Evolutionary conservation across 768 basidiomycete species (phyloP).

Genomic region (Mycena maculata): DNA sequence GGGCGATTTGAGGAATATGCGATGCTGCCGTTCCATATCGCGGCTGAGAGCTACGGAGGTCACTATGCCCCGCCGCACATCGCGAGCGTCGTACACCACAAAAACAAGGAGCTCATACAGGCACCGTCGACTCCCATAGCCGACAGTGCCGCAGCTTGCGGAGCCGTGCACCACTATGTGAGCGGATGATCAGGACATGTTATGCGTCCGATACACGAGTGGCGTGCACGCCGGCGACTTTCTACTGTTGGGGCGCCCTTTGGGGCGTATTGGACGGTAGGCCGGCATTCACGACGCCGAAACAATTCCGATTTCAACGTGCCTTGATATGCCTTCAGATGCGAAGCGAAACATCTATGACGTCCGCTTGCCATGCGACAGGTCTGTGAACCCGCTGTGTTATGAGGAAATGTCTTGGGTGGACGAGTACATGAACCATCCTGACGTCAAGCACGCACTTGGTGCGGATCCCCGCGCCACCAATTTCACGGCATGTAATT

Average conservation of each 20-base stretch:
- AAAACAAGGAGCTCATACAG: constrained; percentile 22
- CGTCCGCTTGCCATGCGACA: constrained; percentile 17
- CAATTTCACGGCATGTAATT: constrained; percentile 76
- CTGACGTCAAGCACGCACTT: constrained; percentile 86
- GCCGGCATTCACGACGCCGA: too few relatives aligned
- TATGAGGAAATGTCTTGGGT: constrained; percentile 85
- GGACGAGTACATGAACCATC: constrained; percentile 55
- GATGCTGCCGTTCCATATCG: constrained; percentile 77
- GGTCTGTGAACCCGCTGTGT: background rate
- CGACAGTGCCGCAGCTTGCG: constrained; percentile 11
- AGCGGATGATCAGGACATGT: constrained; percentile 21
- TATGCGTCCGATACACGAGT: constrained; percentile 1
- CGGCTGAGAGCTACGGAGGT: constrained; percentile 80
- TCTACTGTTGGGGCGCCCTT: constrained; percentile 8
- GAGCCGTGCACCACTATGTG: constrained; percentile 18
- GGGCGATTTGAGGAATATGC: constrained; percentile 79
- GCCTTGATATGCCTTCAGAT: background rate
- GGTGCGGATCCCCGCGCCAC: constrained; percentile 69
- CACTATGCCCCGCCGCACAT: background rate
- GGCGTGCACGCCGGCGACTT: constrained; percentile 14
- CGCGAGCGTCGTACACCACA: constrained; percentile 17
- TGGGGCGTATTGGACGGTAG: constrained; percentile 1
- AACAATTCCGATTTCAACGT: background rate
- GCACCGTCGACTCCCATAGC: constrained; percentile 15
- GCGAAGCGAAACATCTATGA: constrained; percentile 22